phyloP scores from a whole-genome alignment of 2,329 filamentous ascomycete species.

The Aspergillus sp. region DNA sequence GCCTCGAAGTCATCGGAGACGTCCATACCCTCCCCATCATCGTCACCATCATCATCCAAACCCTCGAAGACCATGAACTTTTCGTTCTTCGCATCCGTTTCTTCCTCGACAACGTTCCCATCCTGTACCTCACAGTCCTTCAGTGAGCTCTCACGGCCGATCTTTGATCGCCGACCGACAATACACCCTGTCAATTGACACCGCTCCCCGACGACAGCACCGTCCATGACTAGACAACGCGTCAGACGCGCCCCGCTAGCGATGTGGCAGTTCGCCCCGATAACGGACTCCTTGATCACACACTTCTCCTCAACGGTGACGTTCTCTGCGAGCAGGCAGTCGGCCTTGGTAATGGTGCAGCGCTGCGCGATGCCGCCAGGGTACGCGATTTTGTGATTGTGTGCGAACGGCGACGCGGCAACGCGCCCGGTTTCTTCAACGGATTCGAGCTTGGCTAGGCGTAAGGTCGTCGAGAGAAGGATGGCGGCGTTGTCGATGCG shows the following conservation, averaged over 20 bases:
- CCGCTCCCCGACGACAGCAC: constrained; percentile 72
- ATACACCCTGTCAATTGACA: constrained; percentile 84
- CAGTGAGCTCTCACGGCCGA: constrained; percentile 73
- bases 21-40: constrained; percentile 27
- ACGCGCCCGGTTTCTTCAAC: constrained; percentile 54
- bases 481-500: constrained; percentile 82
- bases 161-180: constrained; percentile 67
- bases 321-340: constrained; percentile 79
- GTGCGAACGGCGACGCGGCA: constrained; percentile 63
- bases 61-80: constrained; percentile 52
- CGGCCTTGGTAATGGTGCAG: constrained; percentile 72
- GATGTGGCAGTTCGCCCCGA: constrained; percentile 82
- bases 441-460: constrained; percentile 69
- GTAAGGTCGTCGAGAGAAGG: constrained; percentile 71
- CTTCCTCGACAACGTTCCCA: constrained; percentile 69
- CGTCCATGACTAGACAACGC: constrained; percentile 90
- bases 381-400: constrained; percentile 71
- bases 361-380: constrained; percentile 71
- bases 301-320: constrained; percentile 81
- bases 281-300: constrained; percentile 84
- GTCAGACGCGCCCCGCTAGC: constrained; percentile 74
- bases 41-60: constrained; percentile 31
- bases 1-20: constrained; percentile 23
- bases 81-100: constrained; percentile 56
- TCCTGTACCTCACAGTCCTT: constrained; percentile 91